Percentiles rank a stretch among this genome's conserved stretches.
These are phyloP conservation scores for Epichloe amarillans DNA, from an alignment of 2,329 filamentous ascomycete species.

Conservation along the genomic window DNA sequence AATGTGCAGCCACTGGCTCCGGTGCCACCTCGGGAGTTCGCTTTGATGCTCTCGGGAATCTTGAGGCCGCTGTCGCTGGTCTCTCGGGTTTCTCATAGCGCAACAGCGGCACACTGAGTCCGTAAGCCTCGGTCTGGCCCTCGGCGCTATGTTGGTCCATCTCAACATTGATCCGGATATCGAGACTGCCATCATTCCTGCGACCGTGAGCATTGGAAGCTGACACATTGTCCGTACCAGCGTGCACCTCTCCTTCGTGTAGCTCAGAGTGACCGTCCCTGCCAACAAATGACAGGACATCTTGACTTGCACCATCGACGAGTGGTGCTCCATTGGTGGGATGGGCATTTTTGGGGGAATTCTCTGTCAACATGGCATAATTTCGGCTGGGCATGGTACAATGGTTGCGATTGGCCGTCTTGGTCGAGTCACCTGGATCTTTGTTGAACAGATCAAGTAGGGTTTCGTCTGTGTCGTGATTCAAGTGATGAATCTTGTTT, in stretches of 20 bases:
- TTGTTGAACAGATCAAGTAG: conserved; percentile 85
- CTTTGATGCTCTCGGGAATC: conserved; percentile 5
- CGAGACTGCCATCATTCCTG: conserved; percentile 49
- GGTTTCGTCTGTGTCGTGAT: conserved; percentile 73
- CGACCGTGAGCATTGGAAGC: conserved; percentile 44
- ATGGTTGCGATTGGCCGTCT: conserved; percentile 62
- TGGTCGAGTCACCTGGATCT: conserved; percentile 67
- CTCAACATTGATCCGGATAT: conserved; percentile 79
- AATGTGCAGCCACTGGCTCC: neutral
- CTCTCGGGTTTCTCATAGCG: conserved; percentile 19
- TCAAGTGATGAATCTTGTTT: conserved; percentile 67
- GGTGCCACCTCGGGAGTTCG: neutral
- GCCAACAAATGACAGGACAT: conserved; percentile 20
- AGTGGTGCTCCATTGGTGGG: conserved; percentile 13
- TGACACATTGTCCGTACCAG: conserved; percentile 67
- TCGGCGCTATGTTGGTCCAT: conserved; percentile 69
- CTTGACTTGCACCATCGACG: conserved; percentile 9
- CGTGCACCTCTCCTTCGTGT: conserved; percentile 61
- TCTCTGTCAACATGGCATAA: conserved; percentile 83
- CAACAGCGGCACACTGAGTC: conserved; percentile 70
- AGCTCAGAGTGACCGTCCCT: conserved; percentile 59
- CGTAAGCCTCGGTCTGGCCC: conserved; percentile 71
- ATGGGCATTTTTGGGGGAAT: conserved; percentile 45
- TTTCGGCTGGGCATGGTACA: conserved; percentile 89
- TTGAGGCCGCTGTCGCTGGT: neutral